Base-by-base conservation (phyloP, 768 basidiomycete species). In the Chiua virens region DNA sequence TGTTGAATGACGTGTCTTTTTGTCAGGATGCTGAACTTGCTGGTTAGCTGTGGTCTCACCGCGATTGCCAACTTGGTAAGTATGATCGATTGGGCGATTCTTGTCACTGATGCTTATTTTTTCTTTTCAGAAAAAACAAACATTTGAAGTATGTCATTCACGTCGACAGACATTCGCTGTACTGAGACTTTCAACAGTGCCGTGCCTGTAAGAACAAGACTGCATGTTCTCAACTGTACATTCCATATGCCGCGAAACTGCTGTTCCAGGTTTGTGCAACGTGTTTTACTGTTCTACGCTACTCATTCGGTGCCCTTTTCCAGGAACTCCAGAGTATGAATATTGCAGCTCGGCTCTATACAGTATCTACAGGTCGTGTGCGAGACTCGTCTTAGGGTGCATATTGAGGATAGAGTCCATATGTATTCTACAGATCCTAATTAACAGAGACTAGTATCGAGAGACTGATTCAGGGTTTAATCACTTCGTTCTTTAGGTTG, bases 151-250 rank as follows among this genome's bases (percentile, higher is more conserved):
- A 62, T 36, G 70, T 7, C 37, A 11, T 22, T 34, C 34, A 27
- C 23, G n/a, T 15, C 52, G 17, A 18, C 11, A 40, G 52, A 47
- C 37, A 3, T 54, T 50, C 40, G 13, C 34, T 20, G 9, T 45
- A n/a, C 48, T 49, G 23, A 64, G 1, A 25, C 20, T 1, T 27
- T 39, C 43, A 37, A 50, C 39, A 82, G 79, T 99, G 97, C 66
- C 89, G 96, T 49, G 89, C 94, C 21, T 98, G 96, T 73, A 90
- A 94, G 67, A 98, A 97, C 76, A 95, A 95, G 75, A 96, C 93
- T 17, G 91, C 91, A 28, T 89, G 89, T 67, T 92, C 91, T 45
- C 94, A 94, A 59, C 67, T 92, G 7, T 89, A 91, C 61, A 91
- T 96, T 68, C 95, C 97, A 23, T 99, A 99, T 66, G 96, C 97